phyloP scores from a whole-genome alignment of 176 grass and related monocot genomes.

The Musa schizocarpa region DNA sequence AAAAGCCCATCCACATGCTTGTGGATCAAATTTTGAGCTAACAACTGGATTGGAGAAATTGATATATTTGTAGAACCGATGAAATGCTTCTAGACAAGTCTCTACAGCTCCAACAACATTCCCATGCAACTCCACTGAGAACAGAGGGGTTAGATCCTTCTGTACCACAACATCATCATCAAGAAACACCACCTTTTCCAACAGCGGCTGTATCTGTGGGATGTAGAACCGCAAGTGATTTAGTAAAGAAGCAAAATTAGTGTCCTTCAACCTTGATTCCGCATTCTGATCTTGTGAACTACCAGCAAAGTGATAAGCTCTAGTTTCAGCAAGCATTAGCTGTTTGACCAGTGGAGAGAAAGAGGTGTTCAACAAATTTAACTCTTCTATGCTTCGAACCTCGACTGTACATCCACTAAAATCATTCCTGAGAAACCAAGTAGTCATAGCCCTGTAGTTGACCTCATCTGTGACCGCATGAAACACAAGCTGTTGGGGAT shows the following conservation, averaged over 20 bases:
- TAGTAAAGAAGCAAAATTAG: slow-evolving; percentile 12
- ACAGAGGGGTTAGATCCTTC: slow-evolving; percentile 21
- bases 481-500: slow-evolving; percentile 19
- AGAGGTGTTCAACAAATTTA: slow-evolving; percentile 7
- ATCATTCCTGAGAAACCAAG: slow-evolving; percentile 23
- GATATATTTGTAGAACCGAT: slow-evolving; percentile 17
- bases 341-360: slow-evolving; percentile 4
- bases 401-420: slow-evolving; percentile 15
- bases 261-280: not conserved
- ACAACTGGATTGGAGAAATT: slow-evolving; percentile 17
- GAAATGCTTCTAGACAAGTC: slow-evolving; percentile 19
- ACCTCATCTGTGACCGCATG: slow-evolving; percentile 20
- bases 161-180: slow-evolving; percentile 23
- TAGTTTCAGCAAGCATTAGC: not conserved
- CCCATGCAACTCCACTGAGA: slow-evolving; percentile 18
- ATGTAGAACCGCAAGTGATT: slow-evolving; percentile 23
- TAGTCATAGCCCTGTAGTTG: slow-evolving; percentile 15
- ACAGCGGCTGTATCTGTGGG: slow-evolving; percentile 8
- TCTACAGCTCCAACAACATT: slow-evolving; percentile 23
- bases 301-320: not conserved
- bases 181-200: slow-evolving; percentile 22
- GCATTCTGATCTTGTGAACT: not conserved
- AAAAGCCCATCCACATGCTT: slow-evolving; percentile 26
- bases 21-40: slow-evolving; percentile 18
- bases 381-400: slow-evolving; percentile 7